These are phyloP conservation scores for Penicillium decumbens DNA, from an alignment of 2,329 filamentous ascomycete genomes.

Conservation along the genomic window DNA sequence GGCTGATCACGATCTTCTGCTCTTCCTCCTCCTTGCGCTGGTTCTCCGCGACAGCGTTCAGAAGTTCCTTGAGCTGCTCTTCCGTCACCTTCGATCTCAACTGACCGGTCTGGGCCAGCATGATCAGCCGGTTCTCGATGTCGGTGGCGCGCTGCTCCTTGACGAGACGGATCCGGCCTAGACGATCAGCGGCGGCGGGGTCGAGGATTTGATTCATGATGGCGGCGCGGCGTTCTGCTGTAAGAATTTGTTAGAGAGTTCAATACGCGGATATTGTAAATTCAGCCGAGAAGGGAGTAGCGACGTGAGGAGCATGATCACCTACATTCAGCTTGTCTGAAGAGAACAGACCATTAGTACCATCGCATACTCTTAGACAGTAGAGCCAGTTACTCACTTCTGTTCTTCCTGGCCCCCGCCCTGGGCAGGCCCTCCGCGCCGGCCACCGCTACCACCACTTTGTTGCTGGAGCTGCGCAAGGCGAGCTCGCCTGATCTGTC, in stretches of 20 bases:
- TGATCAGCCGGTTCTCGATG: slow-evolving; percentile 88
- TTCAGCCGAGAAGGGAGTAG: neutral
- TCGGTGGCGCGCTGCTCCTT: slow-evolving; percentile 87
- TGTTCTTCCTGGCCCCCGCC: slow-evolving; percentile 57
- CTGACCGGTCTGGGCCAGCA: slow-evolving; percentile 83
- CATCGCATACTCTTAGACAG: neutral
- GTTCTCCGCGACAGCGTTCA: slow-evolving; percentile 78
- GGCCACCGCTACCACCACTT: slow-evolving; percentile 52
- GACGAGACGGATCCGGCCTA: slow-evolving; percentile 90
- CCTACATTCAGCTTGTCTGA: slow-evolving; percentile 34
- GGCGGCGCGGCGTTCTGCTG: slow-evolving; percentile 34
- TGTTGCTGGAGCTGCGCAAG: slow-evolving; percentile 92
- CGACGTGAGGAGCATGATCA: slow-evolving; percentile 1
- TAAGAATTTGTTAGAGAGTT: slow-evolving; percentile 3
- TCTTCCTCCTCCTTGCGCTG: slow-evolving; percentile 55
- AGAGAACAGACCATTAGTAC: neutral
- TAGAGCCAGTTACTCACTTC: slow-evolving; percentile 48
- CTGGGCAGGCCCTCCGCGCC: slow-evolving; percentile 47
- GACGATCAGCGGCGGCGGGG: slow-evolving; percentile 85
- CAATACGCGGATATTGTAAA: neutral
- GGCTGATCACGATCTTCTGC: slow-evolving; percentile 79
- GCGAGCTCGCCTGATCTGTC: slow-evolving; percentile 81
- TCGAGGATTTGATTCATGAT: slow-evolving; percentile 91
- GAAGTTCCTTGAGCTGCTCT: slow-evolving; percentile 84
- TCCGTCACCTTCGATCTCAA: slow-evolving; percentile 84